A percentile compares a stretch with the other conserved stretches of the same genome.
phyloP scores from a whole-genome alignment of 768 basidiomycete species.

The Leccinum pellstonianum region DNA sequence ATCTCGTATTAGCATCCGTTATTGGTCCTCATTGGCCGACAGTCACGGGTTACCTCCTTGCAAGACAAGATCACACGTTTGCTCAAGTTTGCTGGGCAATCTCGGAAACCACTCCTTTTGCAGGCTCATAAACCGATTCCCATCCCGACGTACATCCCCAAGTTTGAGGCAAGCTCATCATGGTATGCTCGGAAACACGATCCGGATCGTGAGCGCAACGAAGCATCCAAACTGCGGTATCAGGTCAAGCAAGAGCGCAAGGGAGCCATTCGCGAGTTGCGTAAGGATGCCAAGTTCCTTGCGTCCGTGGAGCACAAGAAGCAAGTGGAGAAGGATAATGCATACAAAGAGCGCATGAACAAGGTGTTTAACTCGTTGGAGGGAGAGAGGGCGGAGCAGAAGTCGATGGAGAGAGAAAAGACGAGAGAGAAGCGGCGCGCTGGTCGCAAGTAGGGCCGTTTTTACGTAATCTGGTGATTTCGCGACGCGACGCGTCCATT shows the following conservation, averaged over 20 bases:
- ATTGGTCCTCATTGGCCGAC: constrained; percentile 13
- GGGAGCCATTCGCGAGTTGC: constrained; percentile 92
- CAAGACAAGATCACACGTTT: constrained; percentile 56
- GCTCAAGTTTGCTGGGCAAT: constrained; percentile 68
- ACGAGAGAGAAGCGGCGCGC: constrained; percentile 70
- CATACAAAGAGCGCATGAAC: constrained; percentile 82
- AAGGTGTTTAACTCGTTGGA: constrained; percentile 75
- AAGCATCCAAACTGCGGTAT: constrained; percentile 77
- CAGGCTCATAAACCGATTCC: constrained; percentile 97
- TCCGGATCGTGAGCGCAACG: constrained; percentile 90
- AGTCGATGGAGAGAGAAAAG: constrained; percentile 86
- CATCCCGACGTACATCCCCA: constrained; percentile 90
- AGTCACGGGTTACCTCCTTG: constrained; percentile 50
- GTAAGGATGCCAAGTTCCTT: constrained; percentile 94
- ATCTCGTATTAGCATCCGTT: background rate
- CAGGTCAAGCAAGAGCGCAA: constrained; percentile 95
- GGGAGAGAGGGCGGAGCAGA: constrained; percentile 92
- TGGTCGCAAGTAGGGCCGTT: constrained; percentile 57
- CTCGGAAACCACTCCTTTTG: constrained; percentile 74
- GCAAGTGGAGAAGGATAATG: constrained; percentile 79
- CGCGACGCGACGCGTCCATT: background rate
- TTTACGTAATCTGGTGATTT: background rate
- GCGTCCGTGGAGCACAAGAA: constrained; percentile 83
- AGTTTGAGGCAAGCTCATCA: constrained; percentile 79
- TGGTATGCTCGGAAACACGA: constrained; percentile 79